Base-by-base conservation (phyloP, 169 alveolate species). In the Eimeria falciformis region DNA sequence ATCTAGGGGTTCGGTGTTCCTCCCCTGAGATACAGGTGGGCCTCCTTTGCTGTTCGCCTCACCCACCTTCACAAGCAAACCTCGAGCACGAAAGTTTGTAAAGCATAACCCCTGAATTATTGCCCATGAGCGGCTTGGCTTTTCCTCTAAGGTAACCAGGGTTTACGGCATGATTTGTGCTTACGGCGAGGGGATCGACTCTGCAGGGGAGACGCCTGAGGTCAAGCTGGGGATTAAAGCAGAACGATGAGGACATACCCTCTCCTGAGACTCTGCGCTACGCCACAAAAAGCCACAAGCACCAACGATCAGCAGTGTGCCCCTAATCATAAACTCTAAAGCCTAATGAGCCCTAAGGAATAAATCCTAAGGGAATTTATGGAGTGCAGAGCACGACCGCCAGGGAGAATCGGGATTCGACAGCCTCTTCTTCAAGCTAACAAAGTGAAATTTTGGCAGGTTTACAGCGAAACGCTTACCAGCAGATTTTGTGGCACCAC, bases 191-290 rank as follows among this genome's bases (percentile, higher is more conserved):
- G 40, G 90, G 90, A 56, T 56, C 37, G 77, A 81, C 90, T 81
- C 12, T 56, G 55, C 58, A 56, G 12, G 90, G 90, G 58, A 81
- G 90, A 9, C 90, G 90, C 77, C 58, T 55, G 68, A 81, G 47
- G 55, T 81, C 90, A 17, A 81, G 62, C 18, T 81, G 77, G 33
- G 58, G 77, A 81, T 81, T 81, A 65, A 53, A 55, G 37, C 90
- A 81, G 90, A 81, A 81, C 45, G 21, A 33, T 46, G 40, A 12
- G 25, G 90, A 81, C 7, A 43, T 25, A 47, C 69, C 65, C 77
- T 55, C 75, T 37, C 75, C 77, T 81, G 90, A 81, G 56, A 77
- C 23, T 75, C 90, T 81, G 78, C 90, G 77, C 90, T 81, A 56
- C 14, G 77, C n/a, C 53, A 2, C 40, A 47, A 56, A 37, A 81